These are phyloP conservation scores for Prunus campanulata DNA, from an alignment of 306 rosid species.

Conservation along the genomic window DNA sequence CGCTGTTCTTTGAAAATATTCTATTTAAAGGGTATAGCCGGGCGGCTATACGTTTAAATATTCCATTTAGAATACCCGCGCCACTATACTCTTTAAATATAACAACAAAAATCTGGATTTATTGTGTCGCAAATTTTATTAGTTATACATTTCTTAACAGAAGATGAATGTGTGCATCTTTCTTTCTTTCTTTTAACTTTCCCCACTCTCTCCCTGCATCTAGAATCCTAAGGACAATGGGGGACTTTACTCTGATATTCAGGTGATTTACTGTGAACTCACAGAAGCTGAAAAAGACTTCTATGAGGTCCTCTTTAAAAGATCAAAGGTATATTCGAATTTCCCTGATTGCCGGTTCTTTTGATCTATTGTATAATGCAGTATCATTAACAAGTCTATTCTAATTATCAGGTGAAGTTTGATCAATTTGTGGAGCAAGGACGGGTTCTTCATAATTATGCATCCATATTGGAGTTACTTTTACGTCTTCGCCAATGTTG, in stretches of 20 bases:
- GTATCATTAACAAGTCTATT: conserved; percentile 1
- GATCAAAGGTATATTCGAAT: conserved; percentile 60
- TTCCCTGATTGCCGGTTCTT: background rate
- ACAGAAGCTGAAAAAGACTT: conserved; percentile 91
- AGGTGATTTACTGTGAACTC: conserved; percentile 82
- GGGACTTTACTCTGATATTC: conserved; percentile 78
- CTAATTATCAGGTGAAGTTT: conserved; percentile 60
- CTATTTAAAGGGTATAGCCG: too few species aligned
- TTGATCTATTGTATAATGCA: background rate
- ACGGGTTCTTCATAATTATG: conserved; percentile 30
- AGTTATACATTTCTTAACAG: conserved; percentile 10
- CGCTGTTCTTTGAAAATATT: too few species aligned
- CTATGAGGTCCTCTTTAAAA: conserved; percentile 81
- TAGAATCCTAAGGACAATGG: conserved; percentile 73
- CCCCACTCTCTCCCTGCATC: conserved; percentile 8
- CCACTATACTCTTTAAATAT: too few species aligned
- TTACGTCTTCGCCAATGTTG: conserved; percentile 98
- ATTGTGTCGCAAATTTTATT: background rate
- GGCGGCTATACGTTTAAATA: too few species aligned
- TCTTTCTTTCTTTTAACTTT: conserved; percentile 9
- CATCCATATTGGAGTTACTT: conserved; percentile 91
- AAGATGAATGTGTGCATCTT: conserved; percentile 18
- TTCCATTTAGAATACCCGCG: too few species aligned
- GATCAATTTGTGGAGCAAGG: too few species aligned
- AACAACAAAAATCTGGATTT: too few species aligned